A percentile compares a stretch with the other conserved stretches of the same genome.
Conservation (phyloP, 164 flowering plant species). For the Macadamia tetraphylla region DNA sequence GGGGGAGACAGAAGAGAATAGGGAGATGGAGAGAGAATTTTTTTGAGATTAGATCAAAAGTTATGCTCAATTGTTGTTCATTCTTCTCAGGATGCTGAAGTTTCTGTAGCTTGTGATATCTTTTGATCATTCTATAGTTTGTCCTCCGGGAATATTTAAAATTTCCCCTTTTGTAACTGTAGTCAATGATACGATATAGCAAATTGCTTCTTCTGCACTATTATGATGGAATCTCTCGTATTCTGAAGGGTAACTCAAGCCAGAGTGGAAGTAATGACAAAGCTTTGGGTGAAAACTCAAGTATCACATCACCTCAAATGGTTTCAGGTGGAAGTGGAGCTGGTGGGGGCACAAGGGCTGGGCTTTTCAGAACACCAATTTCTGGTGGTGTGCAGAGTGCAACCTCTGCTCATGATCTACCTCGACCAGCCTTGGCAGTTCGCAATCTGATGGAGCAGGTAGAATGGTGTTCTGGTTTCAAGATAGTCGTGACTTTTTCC, state of each 20-base stretch:
- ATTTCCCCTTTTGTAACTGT: conserved; percentile 3
- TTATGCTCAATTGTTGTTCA: too few relatives aligned
- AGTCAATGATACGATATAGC: conserved; percentile 20
- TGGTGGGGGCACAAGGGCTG: conserved; percentile 73
- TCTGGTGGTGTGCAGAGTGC: conserved; percentile 99
- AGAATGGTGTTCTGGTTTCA: neutral
- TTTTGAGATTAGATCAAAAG: too few relatives aligned
- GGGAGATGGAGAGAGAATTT: too few relatives aligned
- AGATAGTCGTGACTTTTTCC: neutral
- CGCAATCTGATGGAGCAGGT: conserved; percentile 99
- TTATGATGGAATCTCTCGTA: conserved; percentile 38
- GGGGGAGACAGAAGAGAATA: too few relatives aligned
- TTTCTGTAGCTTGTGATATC: neutral
- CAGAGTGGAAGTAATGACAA: conserved; percentile 23
- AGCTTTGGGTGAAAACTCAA: conserved; percentile 20
- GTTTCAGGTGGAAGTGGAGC: conserved; percentile 26
- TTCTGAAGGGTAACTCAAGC: conserved; percentile 53
- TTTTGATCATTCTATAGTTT: neutral
- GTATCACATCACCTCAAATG: conserved; percentile 23
- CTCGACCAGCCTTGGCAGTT: conserved; percentile 94
- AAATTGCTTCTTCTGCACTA: conserved; percentile 25
- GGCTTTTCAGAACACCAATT: conserved; percentile 95
- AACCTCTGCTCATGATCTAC: conserved; percentile 96
- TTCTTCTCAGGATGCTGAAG: too few relatives aligned
- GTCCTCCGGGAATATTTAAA: neutral